Evolutionary conservation across 306 rosid species (phyloP).

Genomic region (Crataegus laevigata): DNA sequence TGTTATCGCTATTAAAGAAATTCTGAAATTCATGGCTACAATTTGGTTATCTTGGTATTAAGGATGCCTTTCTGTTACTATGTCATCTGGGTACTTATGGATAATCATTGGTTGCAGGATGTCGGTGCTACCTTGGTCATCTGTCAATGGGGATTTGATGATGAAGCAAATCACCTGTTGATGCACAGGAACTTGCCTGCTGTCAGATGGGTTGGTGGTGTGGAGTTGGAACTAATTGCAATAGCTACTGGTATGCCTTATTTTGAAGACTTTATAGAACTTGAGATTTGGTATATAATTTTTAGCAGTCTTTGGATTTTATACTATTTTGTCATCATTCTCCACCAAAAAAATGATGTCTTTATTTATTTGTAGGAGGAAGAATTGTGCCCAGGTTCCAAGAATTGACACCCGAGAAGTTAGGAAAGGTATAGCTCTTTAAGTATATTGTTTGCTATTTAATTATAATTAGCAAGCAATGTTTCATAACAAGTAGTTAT

Average conservation of each 20-base stretch:
- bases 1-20: neutral
- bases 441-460: neutral
- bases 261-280: slow-evolving; percentile 3
- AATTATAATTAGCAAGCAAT: neutral
- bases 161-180: slow-evolving; percentile 96
- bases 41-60: neutral
- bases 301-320: neutral
- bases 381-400: slow-evolving; percentile 98
- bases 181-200: slow-evolving; percentile 97
- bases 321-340: neutral
- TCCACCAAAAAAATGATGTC: slow-evolving; percentile 2
- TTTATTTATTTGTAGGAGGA: slow-evolving; percentile 59
- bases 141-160: slow-evolving; percentile 99
- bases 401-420: slow-evolving; percentile 79
- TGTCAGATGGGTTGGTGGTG: slow-evolving; percentile 99
- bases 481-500: neutral
- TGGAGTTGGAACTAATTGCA: slow-evolving; percentile 94
- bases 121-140: slow-evolving; percentile 93
- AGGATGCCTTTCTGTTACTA: too few species aligned
- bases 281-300: neutral
- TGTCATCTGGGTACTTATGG: neutral
- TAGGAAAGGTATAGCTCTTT: slow-evolving; percentile 62
- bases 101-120: slow-evolving; percentile 45
- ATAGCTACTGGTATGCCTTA: slow-evolving; percentile 78
- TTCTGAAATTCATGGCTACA: neutral